phyloP scores from a whole-genome alignment of 768 basidiomycete species.

The Kwoniella newhampshirensis region DNA sequence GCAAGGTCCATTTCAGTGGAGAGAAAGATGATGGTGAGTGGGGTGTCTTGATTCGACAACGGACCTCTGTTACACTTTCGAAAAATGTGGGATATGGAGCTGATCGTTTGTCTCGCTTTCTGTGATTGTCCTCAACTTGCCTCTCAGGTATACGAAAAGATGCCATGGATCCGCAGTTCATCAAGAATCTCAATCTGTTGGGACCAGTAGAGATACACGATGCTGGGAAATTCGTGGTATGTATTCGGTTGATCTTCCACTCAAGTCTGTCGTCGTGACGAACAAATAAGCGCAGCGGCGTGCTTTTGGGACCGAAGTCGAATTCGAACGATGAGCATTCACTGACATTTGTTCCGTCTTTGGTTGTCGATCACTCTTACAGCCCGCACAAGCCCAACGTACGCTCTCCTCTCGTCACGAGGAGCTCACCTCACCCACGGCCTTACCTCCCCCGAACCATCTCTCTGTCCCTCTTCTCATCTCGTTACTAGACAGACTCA shows the following conservation, averaged over 20 bases:
- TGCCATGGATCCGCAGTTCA: conserved; percentile 50
- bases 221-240: conserved; percentile 37
- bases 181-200: conserved; percentile 44
- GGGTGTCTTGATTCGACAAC: too few relatives aligned
- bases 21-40: conserved; percentile 50
- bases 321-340: too few relatives aligned
- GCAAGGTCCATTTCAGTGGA: conserved; percentile 39
- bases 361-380: not conserved
- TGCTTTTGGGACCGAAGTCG: too few relatives aligned
- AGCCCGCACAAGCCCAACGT: conserved; percentile 47
- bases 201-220: conserved; percentile 50
- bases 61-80: too few relatives aligned
- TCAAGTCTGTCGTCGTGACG: not conserved
- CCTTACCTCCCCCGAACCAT: conserved; percentile 29
- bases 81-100: not conserved
- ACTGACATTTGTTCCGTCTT: not conserved
- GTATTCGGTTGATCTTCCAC: conserved; percentile 20
- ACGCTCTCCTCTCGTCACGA: conserved; percentile 41
- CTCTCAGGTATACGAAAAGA: conserved; percentile 41
- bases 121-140: not conserved
- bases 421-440: conserved; percentile 20
- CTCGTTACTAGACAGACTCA: conserved; percentile 44
- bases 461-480: conserved; percentile 46
- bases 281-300: not conserved
- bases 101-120: not conserved